Base-by-base conservation (phyloP, 352 stramenopile species). In the Elongisporangium prolatum region DNA sequence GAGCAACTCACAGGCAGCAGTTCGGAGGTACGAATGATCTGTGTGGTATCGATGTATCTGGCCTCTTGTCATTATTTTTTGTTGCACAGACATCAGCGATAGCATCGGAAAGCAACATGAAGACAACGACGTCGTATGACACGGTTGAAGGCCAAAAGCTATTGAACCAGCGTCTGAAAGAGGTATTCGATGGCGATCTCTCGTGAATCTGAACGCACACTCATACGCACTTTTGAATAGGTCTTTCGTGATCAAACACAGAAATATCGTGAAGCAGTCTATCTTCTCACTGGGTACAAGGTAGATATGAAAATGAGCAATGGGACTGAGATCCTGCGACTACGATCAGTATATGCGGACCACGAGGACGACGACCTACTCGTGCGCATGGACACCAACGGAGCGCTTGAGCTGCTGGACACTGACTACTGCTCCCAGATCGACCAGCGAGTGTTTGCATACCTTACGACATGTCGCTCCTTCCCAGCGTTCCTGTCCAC, bases 401-500 rank as follows among this genome's bases (percentile, higher is more conserved):
- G 74, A 2, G 82, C 72, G 24, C 64, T 95, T 56, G 84, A 96
- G 70, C 61, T 97, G 59, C 64, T 97, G 21, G 84, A 93, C 51
- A 93, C 85, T 37, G 73, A 89, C 9, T 96, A 90, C 57, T 86
- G 74, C 47, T 17, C 51, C 14, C 66, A 72, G 54, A 72, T 93
- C 57, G 69, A 88, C 53, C 67, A 77, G 61, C 69, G 82, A 48
- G 68, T 84, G 21, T 79, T 91, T 48, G 69, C 69, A 37, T 89
- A 91, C 60, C 70, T 93, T 34, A 84, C 68, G 22, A 91, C 76
- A 21, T 96, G 86, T 64, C 81, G 89, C 25, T 96, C 89, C 3
- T 92, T 96, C 57, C 89, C 89, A 16, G 88, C 86, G 13, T 97
- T 97, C 66, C 65, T 97, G 58, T 82, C 82, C 22, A 93, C 76